A percentile compares a stretch with the other conserved stretches of the same genome.
phyloP scores from a whole-genome alignment of 1,139 yeast genomes.

The Candida smagusa region DNA sequence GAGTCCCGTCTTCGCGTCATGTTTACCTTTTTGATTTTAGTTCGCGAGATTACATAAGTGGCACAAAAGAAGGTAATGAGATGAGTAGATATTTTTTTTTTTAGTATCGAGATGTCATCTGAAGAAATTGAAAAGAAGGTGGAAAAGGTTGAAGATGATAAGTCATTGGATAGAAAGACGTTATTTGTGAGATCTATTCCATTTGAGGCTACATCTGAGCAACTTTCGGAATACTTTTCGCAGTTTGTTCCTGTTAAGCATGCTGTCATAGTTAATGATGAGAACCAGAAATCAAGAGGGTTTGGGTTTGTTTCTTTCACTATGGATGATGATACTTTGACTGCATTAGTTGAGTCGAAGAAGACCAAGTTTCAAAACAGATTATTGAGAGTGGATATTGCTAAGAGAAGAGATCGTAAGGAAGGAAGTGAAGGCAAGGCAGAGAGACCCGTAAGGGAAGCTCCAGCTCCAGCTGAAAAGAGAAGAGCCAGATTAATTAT shows the following conservation, averaged over 20 bases:
- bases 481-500: conserved; percentile 82
- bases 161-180: conserved; percentile 56
- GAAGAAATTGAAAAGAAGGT: conserved; percentile 2
- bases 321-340: conserved; percentile 76
- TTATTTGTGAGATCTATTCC: conserved; percentile 86
- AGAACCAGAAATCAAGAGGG: conserved; percentile 75
- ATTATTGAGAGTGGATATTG: conserved; percentile 75
- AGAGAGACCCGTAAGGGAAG: conserved; percentile 13
- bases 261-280: conserved; percentile 86
- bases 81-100: conserved; percentile 3
- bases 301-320: conserved; percentile 95
- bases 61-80: conserved; percentile 1
- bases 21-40: conserved; percentile 3
- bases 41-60: too few relatives aligned
- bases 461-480: conserved; percentile 43
- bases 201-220: conserved; percentile 73
- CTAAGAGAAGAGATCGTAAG: conserved; percentile 87
- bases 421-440: conserved; percentile 12
- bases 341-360: conserved; percentile 69
- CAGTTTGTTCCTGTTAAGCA: conserved; percentile 94
- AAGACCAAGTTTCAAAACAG: conserved; percentile 65
- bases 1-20: conserved; percentile 5
- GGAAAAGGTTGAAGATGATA: conserved; percentile 17
- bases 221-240: conserved; percentile 79
- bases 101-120: conserved; percentile 1